Evolutionary conservation across 2,329 filamentous ascomycete species (phyloP), one percentile per base, ranked within the genome.

Genomic region (Thelonectria discophora): DNA sequence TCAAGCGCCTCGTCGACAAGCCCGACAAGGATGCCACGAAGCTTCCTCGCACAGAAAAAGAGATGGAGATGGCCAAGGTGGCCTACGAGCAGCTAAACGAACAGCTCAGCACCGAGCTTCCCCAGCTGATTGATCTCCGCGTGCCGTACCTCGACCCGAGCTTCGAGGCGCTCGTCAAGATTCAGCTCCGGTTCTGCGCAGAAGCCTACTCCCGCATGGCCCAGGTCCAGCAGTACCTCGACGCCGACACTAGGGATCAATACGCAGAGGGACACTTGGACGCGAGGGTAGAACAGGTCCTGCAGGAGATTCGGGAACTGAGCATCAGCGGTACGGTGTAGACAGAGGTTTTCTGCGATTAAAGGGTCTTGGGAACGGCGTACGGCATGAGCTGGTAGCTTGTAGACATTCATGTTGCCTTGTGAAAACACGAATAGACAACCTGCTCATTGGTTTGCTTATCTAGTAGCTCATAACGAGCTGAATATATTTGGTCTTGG

Each of bases 21-120:
- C 95, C 95, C 48, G 95, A 99, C 84, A 99, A 99, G 84, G 95
- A 99, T 75, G 92, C 93, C 13, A 94, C 92, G 54, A 99, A 98
- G 82, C 88, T 99, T 56, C 95, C 96, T 2, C 92, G 94, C 58
- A 92, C 94, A 21, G 95, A 99, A 77, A 96, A 96, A 83, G 96
- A 99, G 79, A 89, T 93, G 77, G 94, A 98, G 71, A 93, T 97
- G 86, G 93, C 94, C 66, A 94, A 92, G 78, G 88, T 88, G 58
- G 92, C 93, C 10, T 99, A 99, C 82, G 95, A 99, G 77, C 92
- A 97, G 79, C 84, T 99, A 71, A 99, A 99, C 79, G 94, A 98
- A 73, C 96, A 98, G 78, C 86, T 99, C 54, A 96, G 92, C 72
- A 90, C 88, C 56, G 95, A 99, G 81, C 80, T 99, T 56, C 95